Conservation (phyloP, 2,329 filamentous ascomycete species). For the Botrytis tulipae region DNA sequence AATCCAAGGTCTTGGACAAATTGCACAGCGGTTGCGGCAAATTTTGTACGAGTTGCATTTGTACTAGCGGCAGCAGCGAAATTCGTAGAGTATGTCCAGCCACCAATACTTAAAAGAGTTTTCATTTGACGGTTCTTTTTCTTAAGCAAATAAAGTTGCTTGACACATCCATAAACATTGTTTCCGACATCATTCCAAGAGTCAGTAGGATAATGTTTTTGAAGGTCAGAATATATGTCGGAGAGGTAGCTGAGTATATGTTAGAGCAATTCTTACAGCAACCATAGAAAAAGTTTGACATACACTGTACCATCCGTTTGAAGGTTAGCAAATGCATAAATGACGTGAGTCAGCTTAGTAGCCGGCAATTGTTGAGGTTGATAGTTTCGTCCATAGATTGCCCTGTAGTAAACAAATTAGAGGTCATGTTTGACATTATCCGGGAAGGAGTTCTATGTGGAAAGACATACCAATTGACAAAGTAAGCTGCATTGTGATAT, state of each 20-base stretch:
- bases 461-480: conserved; percentile 41
- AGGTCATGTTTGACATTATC: neutral
- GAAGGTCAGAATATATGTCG: conserved; percentile 66
- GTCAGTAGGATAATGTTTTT: conserved; percentile 78
- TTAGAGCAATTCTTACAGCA: conserved; percentile 39
- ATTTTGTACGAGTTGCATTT: conserved; percentile 57
- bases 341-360: conserved; percentile 70
- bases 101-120: conserved; percentile 75
- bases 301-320: conserved; percentile 69
- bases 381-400: conserved; percentile 72
- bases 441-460: neutral
- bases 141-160: conserved; percentile 77
- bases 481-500: conserved; percentile 30
- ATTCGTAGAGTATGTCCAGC: conserved; percentile 79
- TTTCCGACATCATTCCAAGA: conserved; percentile 63
- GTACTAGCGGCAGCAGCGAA: conserved; percentile 68
- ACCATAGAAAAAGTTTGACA: conserved; percentile 48
- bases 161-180: conserved; percentile 78
- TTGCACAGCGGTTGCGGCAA: conserved; percentile 66
- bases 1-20: conserved; percentile 72
- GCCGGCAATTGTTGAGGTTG: conserved; percentile 68
- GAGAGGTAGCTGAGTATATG: conserved; percentile 52
- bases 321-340: conserved; percentile 81
- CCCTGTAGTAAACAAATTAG: conserved; percentile 44
- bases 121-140: conserved; percentile 76